Evolutionary conservation across 2,329 filamentous ascomycete genomes (phyloP).

Genomic region (Xenosphaeropsis pyriputrescens): DNA sequence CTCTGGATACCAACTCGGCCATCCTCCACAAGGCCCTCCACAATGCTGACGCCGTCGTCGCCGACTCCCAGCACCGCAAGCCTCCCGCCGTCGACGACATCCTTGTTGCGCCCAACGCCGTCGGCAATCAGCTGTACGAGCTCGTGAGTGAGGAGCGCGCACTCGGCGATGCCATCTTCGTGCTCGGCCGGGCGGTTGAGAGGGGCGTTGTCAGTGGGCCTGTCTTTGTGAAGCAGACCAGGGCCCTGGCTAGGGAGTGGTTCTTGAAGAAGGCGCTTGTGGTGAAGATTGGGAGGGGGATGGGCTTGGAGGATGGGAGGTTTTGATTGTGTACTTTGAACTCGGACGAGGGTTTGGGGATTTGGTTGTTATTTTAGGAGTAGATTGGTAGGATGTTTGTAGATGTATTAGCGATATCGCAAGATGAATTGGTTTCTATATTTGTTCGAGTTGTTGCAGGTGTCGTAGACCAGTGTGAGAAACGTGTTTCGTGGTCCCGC

Average conservation of each 20-base stretch:
- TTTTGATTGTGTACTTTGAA: neutral
- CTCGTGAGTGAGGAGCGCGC: slow-evolving; percentile 80
- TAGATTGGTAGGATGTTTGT: neutral
- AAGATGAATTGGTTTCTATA: no score
- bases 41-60: slow-evolving; percentile 66
- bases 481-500: no score
- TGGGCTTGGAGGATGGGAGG: slow-evolving; percentile 38
- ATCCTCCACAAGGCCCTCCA: slow-evolving; percentile 66
- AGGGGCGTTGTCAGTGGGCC: slow-evolving; percentile 53
- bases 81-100: slow-evolving; percentile 78
- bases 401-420: no score
- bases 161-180: slow-evolving; percentile 75
- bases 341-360: neutral
- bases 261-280: slow-evolving; percentile 73
- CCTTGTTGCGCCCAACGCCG: slow-evolving; percentile 83
- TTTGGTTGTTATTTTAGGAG: neutral
- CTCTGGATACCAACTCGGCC: slow-evolving; percentile 62
- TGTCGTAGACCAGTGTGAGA: no score
- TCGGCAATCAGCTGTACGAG: slow-evolving; percentile 83
- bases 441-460: no score
- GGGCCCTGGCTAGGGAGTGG: slow-evolving; percentile 62
- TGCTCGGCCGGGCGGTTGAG: slow-evolving; percentile 62
- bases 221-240: slow-evolving; percentile 68
- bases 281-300: slow-evolving; percentile 61
- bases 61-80: slow-evolving; percentile 50